Conservation (phyloP, 805 yeast genomes). For the Yamadazyma kitorensis region DNA sequence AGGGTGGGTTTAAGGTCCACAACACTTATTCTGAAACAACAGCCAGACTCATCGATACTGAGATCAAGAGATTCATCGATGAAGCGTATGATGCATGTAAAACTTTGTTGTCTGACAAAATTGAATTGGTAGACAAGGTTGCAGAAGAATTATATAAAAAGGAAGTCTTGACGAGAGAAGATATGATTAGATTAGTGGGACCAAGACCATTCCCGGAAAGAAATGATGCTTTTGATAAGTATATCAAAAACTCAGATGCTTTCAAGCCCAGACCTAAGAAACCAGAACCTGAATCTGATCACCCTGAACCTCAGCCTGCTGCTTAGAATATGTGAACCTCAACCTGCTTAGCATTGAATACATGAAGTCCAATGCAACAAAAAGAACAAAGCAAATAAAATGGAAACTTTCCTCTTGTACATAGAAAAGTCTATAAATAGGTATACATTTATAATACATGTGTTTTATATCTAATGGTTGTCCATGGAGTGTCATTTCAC, state of each 20-base stretch:
- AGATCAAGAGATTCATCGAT: constrained; percentile 73
- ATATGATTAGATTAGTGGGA: constrained; percentile 86
- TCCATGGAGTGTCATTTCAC: too few relatives aligned
- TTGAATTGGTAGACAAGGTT: constrained; percentile 75
- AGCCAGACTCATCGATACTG: constrained; percentile 73
- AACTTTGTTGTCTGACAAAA: constrained; percentile 62
- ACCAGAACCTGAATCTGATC: not conserved
- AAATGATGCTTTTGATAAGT: constrained; percentile 87
- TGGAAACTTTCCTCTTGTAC: too few relatives aligned
- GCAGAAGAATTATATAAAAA: constrained; percentile 84
- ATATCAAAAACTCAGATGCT: constrained; percentile 48
- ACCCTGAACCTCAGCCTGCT: too few relatives aligned
- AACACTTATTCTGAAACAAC: constrained; percentile 71
- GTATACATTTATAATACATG: too few relatives aligned
- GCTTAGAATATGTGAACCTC: too few relatives aligned
- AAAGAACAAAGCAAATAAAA: too few relatives aligned
- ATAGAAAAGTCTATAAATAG: too few relatives aligned
- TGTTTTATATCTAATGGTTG: too few relatives aligned
- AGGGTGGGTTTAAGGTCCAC: constrained; percentile 28
- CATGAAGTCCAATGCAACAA: too few relatives aligned
- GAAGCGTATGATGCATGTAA: constrained; percentile 74
- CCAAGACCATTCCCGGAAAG: constrained; percentile 88
- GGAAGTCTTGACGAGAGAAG: constrained; percentile 91
- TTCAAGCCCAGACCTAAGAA: constrained; percentile 26
- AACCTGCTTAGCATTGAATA: constrained; percentile 5